These are phyloP conservation scores for Ceratocystis papillata DNA, from an alignment of 2,329 filamentous ascomycete species.

Conservation along the genomic window DNA sequence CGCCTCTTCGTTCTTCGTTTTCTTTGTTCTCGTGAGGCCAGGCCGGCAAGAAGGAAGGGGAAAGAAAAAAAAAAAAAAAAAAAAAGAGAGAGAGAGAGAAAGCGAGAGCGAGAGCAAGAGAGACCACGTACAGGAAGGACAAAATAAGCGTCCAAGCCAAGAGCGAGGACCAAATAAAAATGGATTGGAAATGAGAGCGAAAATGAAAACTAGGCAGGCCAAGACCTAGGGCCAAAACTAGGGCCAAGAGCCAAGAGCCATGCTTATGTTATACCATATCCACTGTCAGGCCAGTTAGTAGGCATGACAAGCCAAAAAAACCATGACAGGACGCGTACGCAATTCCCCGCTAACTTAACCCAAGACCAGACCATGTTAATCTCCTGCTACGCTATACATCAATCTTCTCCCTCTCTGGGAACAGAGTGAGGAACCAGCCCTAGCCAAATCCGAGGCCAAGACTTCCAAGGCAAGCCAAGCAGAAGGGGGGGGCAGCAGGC, in stretches of 20 bases:
- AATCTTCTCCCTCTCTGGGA: not conserved
- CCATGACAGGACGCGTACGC: constrained; percentile 13
- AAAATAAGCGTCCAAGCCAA: no score
- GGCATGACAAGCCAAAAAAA: constrained; percentile 7
- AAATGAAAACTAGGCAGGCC: not conserved
- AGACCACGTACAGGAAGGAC: no score
- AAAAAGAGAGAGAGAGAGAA: no score
- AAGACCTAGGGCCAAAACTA: constrained; percentile 7
- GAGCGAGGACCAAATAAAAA: not conserved
- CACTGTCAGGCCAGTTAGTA: not conserved
- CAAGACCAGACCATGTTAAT: not conserved
- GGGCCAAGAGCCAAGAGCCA: not conserved
- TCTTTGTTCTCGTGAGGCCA: no score
- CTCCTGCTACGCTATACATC: not conserved
- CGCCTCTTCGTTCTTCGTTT: no score
- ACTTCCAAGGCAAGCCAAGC: not conserved
- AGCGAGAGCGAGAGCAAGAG: no score
- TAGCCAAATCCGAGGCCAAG: constrained; percentile 2
- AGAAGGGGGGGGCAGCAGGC: not conserved
- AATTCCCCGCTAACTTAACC: not conserved
- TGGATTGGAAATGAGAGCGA: no score
- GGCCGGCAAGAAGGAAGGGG: no score
- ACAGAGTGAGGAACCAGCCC: not conserved
- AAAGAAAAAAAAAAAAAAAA: no score
- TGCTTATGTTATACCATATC: not conserved